Evolutionary conservation across 1,139 yeast genomes (phyloP), one percentile per base, ranked within the genome.

Genomic region (Taphrina pruni): DNA sequence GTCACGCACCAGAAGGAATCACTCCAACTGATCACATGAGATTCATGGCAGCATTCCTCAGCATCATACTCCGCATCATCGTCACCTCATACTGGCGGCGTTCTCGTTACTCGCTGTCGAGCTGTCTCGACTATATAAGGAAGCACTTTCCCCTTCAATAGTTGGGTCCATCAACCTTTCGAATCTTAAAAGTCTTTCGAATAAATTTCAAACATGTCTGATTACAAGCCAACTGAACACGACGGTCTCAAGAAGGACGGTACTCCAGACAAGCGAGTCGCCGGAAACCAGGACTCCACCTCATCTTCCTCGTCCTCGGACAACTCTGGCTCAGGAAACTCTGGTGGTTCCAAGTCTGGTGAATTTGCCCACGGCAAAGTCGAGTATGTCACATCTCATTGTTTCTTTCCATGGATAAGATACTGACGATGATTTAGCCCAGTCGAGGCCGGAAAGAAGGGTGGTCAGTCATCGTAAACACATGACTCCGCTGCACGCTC

Each of bases 151-250:
- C 48, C 48, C 48, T 4, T 26, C 14, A 39, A 39, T 6, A 8
- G 41, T 39, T 39, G 32, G 32, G 2, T 6, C 51, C 51, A 46
- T 46, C 51, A 46, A 46, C 6, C 26, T 26, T 26, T 46, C 51
- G 26, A n/a, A n/a, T 5, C 17, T 17, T 14, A 12, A 46, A n/a
- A 2, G 8, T 6, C 8, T 46, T 46, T 20, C 26, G 51, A 46
- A 46, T 12, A 57, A 12, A 41, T 20, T 51, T 54, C 58, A 11
- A 64, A 41, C 56, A 64, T 64, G 67, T 64, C 67, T 64, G 67
- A 64, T 57, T 55, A 66, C 67, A 66, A 66, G 64, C 69, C 69
- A 36, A 65, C 64, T 50, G 69, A 65, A 51, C 69, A 65, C 58
- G 69, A 58, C 58, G 69, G 69, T 21, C 64, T 65, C 52, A 57